Percentiles rank a stretch among this genome's conserved stretches.
Evolutionary conservation across 1,284 basidiomycete species (phyloP).

Genomic region (Rhizoctonia solani): DNA sequence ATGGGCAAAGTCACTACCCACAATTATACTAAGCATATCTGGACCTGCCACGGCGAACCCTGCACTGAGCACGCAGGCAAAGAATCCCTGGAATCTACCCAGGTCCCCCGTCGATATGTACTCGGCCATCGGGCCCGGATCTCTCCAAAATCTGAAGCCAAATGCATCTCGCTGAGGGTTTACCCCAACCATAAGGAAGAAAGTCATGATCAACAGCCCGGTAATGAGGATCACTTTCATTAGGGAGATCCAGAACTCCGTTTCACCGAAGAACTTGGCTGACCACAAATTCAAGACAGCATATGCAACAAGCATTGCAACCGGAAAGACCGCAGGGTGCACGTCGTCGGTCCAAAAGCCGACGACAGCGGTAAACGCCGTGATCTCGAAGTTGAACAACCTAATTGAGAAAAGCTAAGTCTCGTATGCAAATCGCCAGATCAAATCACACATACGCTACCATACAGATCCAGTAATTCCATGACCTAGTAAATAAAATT

Average conservation of each 20-base stretch:
- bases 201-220: conserved; percentile 35
- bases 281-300: conserved; percentile 34
- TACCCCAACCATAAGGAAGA: conserved; percentile 35
- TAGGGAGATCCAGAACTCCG: conserved; percentile 34
- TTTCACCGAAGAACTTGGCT: conserved; percentile 34
- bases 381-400: conserved; percentile 31
- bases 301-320: conserved; percentile 27
- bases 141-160: conserved; percentile 34
- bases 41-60: conserved; percentile 33
- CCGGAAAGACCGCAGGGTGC: conserved; percentile 22
- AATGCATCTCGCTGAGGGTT: conserved; percentile 33
- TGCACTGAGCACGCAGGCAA: conserved; percentile 28
- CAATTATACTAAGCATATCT: conserved; percentile 34
- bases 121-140: conserved; percentile 36
- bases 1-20: neutral
- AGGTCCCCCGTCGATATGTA: conserved; percentile 24
- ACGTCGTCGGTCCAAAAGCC: conserved; percentile 31
- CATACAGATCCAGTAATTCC: conserved; percentile 33
- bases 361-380: conserved; percentile 32
- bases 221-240: conserved; percentile 34
- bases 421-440: neutral
- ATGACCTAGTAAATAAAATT: conserved; percentile 14
- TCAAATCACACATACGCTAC: conserved; percentile 8
- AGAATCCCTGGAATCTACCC: conserved; percentile 25
- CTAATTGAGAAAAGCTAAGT: conserved; percentile 15